Evolutionary conservation across 768 basidiomycete species (phyloP).

Genomic region (Suillus subluteus): DNA sequence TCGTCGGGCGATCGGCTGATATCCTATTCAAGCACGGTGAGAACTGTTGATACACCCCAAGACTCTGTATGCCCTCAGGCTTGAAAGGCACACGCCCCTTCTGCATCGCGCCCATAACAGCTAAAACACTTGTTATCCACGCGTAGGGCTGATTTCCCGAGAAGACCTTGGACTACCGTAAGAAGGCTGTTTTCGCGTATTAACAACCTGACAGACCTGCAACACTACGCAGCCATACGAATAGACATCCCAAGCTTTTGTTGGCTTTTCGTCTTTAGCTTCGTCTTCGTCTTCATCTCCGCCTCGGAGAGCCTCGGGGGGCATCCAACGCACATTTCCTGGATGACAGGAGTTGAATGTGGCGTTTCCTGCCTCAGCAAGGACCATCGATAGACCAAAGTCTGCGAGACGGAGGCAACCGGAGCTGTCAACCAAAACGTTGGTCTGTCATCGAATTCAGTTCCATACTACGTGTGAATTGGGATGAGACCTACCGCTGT

Average conservation of each 20-base stretch:
- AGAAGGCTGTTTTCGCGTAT: not conserved
- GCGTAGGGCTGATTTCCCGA: slow-evolving; percentile 27
- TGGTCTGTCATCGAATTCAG: slow-evolving; percentile 28
- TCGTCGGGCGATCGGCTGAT: not conserved
- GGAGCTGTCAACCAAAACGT: slow-evolving; percentile 38
- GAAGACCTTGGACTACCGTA: slow-evolving; percentile 25
- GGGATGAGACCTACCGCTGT: slow-evolving; percentile 38
- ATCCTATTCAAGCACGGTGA: not conserved
- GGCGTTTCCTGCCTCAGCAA: slow-evolving; percentile 36
- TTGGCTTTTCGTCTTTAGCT: slow-evolving; percentile 14
- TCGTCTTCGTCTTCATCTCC: not conserved
- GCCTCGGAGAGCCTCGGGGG: slow-evolving; percentile 19
- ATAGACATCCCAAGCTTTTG: slow-evolving; percentile 14
- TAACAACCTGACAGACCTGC: not conserved
- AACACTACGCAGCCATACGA: slow-evolving; percentile 1
- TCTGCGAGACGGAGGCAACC: slow-evolving; percentile 39
- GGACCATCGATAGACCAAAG: slow-evolving; percentile 39
- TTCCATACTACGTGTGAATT: not conserved
- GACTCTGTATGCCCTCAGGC: not conserved
- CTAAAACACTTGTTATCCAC: slow-evolving; percentile 10
- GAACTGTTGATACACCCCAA: not conserved
- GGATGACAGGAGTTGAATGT: slow-evolving; percentile 16
- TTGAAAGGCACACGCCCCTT: not conserved
- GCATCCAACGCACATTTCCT: slow-evolving; percentile 18
- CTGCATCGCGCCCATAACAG: slow-evolving; percentile 12